phyloP scores from a whole-genome alignment of 2,329 filamentous ascomycete genomes.

The Trichoderma arundinaceum region DNA sequence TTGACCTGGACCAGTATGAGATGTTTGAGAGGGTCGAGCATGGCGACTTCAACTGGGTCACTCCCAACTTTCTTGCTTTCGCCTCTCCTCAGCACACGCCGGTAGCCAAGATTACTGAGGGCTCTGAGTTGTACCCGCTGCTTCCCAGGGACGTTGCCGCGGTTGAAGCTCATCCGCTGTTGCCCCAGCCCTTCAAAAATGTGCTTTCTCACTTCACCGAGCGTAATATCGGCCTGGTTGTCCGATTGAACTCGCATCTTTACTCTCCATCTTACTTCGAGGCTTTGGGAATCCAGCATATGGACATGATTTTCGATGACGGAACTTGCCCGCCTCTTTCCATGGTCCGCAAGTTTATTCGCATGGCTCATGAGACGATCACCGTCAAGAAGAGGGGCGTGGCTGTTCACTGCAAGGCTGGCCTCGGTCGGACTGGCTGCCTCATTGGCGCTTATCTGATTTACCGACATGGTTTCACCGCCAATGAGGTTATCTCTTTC shows the following conservation, averaged over 20 bases:
- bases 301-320: conserved; percentile 99
- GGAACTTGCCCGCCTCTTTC: conserved; percentile 90
- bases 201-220: conserved; percentile 88
- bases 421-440: conserved; percentile 91
- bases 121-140: conserved; percentile 73
- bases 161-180: conserved; percentile 69
- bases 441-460: conserved; percentile 97
- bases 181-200: conserved; percentile 93
- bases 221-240: conserved; percentile 88
- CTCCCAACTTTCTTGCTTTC: conserved; percentile 92
- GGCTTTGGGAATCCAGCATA: conserved; percentile 88
- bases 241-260: conserved; percentile 91
- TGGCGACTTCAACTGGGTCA: conserved; percentile 99
- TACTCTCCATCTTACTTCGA: conserved; percentile 99
- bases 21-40: conserved; percentile 94
- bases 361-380: conserved; percentile 92
- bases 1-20: conserved; percentile 97
- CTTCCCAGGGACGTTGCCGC: conserved; percentile 79
- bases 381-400: conserved; percentile 89
- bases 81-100: conserved; percentile 89
- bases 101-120: conserved; percentile 71
- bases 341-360: conserved; percentile 93
- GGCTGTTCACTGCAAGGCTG: conserved; percentile 98
- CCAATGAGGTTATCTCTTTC: conserved; percentile 95
- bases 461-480: conserved; percentile 95